These are phyloP conservation scores for Sutorius australiensis DNA, from an alignment of 768 basidiomycete genomes.

Conservation along the genomic window DNA sequence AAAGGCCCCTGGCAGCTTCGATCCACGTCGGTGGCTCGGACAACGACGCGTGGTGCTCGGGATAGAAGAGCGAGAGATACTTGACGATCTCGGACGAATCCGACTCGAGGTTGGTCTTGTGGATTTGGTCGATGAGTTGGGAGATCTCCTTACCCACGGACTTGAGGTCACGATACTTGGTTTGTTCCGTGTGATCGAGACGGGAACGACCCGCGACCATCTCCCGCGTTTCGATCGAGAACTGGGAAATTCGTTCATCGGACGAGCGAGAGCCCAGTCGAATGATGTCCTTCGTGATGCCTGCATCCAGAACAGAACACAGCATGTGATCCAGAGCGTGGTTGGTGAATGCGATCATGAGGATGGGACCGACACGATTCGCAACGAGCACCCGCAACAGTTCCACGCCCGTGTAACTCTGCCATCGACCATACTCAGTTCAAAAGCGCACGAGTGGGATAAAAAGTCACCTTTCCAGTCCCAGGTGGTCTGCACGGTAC, in stretches of 20 bases:
- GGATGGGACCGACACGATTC: slow-evolving; percentile 50
- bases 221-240: slow-evolving; percentile 59
- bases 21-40: slow-evolving; percentile 49
- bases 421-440: neutral
- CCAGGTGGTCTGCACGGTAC: slow-evolving; percentile 57
- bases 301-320: slow-evolving; percentile 56
- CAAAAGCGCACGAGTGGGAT: neutral
- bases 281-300: slow-evolving; percentile 60
- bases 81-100: slow-evolving; percentile 36
- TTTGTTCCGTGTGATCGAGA: slow-evolving; percentile 34
- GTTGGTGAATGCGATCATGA: slow-evolving; percentile 67
- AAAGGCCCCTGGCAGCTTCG: slow-evolving; percentile 15
- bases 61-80: slow-evolving; percentile 43
- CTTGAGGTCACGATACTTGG: slow-evolving; percentile 41
- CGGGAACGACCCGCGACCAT: slow-evolving; percentile 38
- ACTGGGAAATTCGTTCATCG: slow-evolving; percentile 58
- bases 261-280: slow-evolving; percentile 65
- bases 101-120: slow-evolving; percentile 32
- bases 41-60: slow-evolving; percentile 46
- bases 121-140: slow-evolving; percentile 42
- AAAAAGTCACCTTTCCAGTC: slow-evolving; percentile 59
- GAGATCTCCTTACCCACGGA: slow-evolving; percentile 44
- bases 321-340: slow-evolving; percentile 78
- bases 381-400: slow-evolving; percentile 61
- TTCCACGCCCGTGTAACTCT: slow-evolving; percentile 69